Base-by-base conservation (phyloP, 2,329 filamentous ascomycete species). In the Penicillium sp. region DNA sequence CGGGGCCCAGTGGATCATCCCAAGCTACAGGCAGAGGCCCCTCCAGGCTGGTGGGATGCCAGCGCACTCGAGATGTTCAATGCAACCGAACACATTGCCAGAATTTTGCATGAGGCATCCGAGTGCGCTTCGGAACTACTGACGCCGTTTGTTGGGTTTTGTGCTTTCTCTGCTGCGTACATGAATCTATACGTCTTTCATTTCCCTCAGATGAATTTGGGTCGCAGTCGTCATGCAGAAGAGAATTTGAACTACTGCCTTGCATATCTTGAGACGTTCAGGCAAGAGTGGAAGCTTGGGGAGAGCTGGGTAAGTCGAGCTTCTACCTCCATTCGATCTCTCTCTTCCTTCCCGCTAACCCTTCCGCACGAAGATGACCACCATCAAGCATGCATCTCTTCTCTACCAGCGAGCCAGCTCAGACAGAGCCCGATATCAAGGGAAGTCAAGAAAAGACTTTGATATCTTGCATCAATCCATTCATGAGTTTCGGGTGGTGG, bases 131-230 rank as follows among this genome's bases (percentile, higher is more conserved):
- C 74, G 0, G 69, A 73, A 1, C 65, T 80, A 0, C 69, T 73
- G 58, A 79, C 78, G 0, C 79, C 78, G 0, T 81, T 80, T 55
- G 71, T 77, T 0, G 79, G 78, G 0, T 80, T 81, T n/a, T 81
- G 78, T 54, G 75, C 75, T 2, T 81, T 81, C 39, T 80, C 78
- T 0, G 78, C 79, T 0, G 77, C 76, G 1, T 78, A 76, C 4
- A 70, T 80, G 50, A 80, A 79, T 27, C 60, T 78, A 0, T 81
- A 81, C 57, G 69, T 77, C 2, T 70, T 68, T 3, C 54, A 66
- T 4, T 81, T 79, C 27, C 79, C 79, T 0, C 67, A 68, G 2
- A 81, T 81, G 73, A 80, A 79, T 58, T 60, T 76, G 1, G 66
- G 69, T 1, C 62, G 73, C 13, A 76, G 73, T 50, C 31, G 4